Conservation (phyloP, 441 rosid species). For the Erodium moschatum region DNA sequence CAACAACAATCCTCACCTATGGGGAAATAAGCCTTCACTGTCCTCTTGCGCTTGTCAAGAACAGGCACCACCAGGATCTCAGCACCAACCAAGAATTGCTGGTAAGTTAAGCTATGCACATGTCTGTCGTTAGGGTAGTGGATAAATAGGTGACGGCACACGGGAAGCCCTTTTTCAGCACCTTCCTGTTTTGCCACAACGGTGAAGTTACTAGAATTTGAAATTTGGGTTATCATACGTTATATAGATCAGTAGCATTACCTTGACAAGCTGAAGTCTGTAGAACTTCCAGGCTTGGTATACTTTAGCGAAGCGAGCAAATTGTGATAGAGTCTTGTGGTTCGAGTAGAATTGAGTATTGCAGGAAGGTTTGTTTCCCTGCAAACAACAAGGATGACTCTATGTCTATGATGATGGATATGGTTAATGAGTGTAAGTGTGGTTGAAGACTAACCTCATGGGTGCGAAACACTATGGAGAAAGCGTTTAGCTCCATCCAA, state of each 20-base stretch:
- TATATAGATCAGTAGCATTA: constrained; percentile 18
- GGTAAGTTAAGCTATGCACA: constrained; percentile 43
- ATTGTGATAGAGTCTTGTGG: constrained; percentile 41
- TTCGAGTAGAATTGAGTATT: constrained; percentile 61
- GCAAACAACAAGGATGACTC: not conserved
- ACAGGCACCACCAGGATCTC: constrained; percentile 63
- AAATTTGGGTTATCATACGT: not conserved
- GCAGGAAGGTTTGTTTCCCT: constrained; percentile 64
- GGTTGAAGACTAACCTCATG: constrained; percentile 42
- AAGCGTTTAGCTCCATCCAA: constrained; percentile 72
- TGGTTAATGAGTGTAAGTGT: constrained; percentile 5
- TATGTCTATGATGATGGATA: not conserved
- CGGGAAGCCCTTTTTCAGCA: constrained; percentile 48
- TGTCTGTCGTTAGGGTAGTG: constrained; percentile 52
- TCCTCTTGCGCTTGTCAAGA: constrained; percentile 46
- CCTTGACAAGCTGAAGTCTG: constrained; percentile 52
- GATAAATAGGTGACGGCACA: constrained; percentile 63
- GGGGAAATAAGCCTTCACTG: constrained; percentile 53
- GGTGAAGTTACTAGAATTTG: not conserved
- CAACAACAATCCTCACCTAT: constrained; percentile 38
- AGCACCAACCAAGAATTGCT: constrained; percentile 56
- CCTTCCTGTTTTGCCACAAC: constrained; percentile 40
- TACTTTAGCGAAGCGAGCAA: constrained; percentile 55
- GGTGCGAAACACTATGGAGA: constrained; percentile 55
- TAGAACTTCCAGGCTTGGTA: constrained; percentile 64